Evolutionary conservation across 306 rosid genomes (phyloP).

Genomic region (Mucuna pruriens): DNA sequence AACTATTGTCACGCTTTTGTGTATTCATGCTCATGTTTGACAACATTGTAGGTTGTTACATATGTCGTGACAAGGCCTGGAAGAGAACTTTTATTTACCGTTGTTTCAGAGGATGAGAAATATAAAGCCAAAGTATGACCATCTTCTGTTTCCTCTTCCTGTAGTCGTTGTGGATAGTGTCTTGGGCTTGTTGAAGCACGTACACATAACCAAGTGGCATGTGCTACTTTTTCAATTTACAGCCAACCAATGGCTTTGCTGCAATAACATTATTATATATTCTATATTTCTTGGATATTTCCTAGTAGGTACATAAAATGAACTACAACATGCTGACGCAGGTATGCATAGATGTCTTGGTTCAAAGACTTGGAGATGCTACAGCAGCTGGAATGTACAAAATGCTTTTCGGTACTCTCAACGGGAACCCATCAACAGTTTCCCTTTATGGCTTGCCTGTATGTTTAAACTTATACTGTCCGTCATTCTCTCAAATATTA

Average conservation of each 20-base stretch:
- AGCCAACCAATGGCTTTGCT: background rate
- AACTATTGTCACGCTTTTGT: background rate
- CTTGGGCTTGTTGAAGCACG: conserved; percentile 23
- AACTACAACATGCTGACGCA: conserved; percentile 42
- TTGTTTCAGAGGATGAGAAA: conserved; percentile 97
- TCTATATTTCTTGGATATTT: conserved; percentile 18
- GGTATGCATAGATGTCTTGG: conserved; percentile 90
- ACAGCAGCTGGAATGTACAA: conserved; percentile 95
- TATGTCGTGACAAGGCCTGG: conserved; percentile 97
- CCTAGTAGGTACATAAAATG: background rate
- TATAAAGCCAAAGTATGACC: conserved; percentile 87
- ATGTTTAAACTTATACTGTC: conserved; percentile 43
- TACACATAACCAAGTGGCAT: background rate
- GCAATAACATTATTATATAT: conserved; percentile 11
- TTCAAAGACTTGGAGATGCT: conserved; percentile 98
- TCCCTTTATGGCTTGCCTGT: conserved; percentile 86
- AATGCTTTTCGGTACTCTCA: conserved; percentile 64
- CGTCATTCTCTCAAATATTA: background rate
- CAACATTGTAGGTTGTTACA: conserved; percentile 73
- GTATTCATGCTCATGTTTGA: conserved; percentile 29
- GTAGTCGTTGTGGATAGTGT: background rate
- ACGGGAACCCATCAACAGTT: conserved; percentile 69
- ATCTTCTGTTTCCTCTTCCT: conserved; percentile 18
- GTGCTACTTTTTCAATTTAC: conserved; percentile 21
- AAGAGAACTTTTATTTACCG: conserved; percentile 90